Conservation (phyloP, 176 grass and related monocot species). For the Guadua angustifolia region DNA sequence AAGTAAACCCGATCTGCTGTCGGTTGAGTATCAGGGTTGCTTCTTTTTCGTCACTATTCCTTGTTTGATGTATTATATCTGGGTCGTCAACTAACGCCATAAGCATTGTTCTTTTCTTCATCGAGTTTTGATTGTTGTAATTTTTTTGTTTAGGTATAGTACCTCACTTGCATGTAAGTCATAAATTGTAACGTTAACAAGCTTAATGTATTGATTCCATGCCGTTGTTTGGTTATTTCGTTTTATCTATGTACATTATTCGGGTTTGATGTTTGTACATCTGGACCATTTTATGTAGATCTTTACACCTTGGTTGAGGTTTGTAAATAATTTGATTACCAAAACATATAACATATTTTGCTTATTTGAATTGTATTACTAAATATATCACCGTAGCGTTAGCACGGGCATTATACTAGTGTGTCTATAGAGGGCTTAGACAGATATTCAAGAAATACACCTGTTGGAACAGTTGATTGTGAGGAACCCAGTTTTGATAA, state of each 20-base stretch:
- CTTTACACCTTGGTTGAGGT: not conserved
- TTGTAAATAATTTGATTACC: not conserved
- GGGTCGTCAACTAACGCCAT: not conserved
- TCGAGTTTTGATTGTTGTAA: not conserved
- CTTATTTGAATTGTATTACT: too few species aligned
- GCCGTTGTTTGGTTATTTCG: not conserved
- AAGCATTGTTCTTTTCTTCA: not conserved
- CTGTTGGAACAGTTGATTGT: too few species aligned
- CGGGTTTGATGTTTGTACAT: not conserved
- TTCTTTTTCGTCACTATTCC: not conserved
- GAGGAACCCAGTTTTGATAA: too few species aligned
- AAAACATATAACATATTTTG: too few species aligned
- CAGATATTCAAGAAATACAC: too few species aligned
- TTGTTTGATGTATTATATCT: not conserved
- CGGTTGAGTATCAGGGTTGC: too few species aligned
- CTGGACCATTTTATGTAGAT: not conserved
- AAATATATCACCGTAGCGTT: too few species aligned
- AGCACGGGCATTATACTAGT: too few species aligned
- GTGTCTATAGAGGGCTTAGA: too few species aligned
- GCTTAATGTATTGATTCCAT: not conserved
- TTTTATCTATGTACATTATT: not conserved
- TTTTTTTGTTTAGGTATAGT: not conserved
- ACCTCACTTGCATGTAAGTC: not conserved
- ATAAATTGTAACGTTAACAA: constrained; percentile 32
- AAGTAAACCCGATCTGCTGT: too few species aligned